Evolutionary conservation across 1,139 yeast species (phyloP).

Genomic region (Arxiozyma slooffiae): DNA sequence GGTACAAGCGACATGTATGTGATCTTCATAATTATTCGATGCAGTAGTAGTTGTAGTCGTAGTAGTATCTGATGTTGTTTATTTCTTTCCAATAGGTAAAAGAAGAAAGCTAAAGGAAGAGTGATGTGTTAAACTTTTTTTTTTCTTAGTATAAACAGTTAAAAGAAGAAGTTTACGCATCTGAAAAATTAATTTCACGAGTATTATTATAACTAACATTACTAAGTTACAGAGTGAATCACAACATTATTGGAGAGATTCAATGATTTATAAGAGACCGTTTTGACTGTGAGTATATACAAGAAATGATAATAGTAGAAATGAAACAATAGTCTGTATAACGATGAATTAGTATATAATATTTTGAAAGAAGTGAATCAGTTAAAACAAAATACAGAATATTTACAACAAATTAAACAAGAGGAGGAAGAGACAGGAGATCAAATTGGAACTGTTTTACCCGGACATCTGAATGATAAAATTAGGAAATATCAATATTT

Average conservation of each 20-base stretch:
- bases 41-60: neutral
- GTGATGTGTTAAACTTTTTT: neutral
- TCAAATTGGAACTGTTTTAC: constrained; percentile 9
- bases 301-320: neutral
- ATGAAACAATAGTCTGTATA: constrained; percentile 39
- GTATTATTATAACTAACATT: neutral
- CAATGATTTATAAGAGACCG: neutral
- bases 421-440: neutral
- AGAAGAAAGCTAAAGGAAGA: neutral
- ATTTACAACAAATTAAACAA: constrained; percentile 26
- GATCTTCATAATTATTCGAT: too few species aligned
- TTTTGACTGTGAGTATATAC: neutral
- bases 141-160: neutral
- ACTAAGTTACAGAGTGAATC: too few species aligned
- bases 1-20: neutral
- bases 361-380: constrained; percentile 47
- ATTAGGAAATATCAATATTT: constrained; percentile 62
- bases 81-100: too few species aligned
- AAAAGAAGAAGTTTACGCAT: neutral
- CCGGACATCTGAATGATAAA: constrained; percentile 29
- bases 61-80: neutral
- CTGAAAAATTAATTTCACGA: neutral
- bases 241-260: too few species aligned
- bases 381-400: constrained; percentile 39
- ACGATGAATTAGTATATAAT: constrained; percentile 62